These are phyloP conservation scores for Metarhizium humberi DNA, from an alignment of 2,329 filamentous ascomycete species.

Conservation along the genomic window DNA sequence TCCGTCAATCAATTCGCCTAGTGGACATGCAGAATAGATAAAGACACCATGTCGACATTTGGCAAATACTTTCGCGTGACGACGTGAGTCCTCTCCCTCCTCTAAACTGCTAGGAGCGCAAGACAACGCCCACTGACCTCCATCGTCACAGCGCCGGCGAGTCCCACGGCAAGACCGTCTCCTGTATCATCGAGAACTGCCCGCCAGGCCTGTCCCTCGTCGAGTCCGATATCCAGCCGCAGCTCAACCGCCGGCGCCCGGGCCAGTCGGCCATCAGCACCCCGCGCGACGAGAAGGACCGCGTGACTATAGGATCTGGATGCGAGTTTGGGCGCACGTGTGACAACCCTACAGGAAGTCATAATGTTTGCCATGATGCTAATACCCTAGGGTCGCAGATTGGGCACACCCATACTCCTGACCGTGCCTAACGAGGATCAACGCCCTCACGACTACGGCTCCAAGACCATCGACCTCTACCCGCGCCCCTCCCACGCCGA, in stretches of 20 bases:
- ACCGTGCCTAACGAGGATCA: slow-evolving; percentile 89
- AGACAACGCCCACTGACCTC: neutral
- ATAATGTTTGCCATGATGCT: slow-evolving; percentile 12
- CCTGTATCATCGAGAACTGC: slow-evolving; percentile 88
- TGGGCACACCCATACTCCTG: slow-evolving; percentile 86
- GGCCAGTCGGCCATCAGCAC: slow-evolving; percentile 88
- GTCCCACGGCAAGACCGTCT: slow-evolving; percentile 86
- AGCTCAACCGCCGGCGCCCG: slow-evolving; percentile 83
- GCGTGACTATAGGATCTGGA: slow-evolving; percentile 85
- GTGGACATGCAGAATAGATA: slow-evolving; percentile 7
- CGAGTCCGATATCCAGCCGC: slow-evolving; percentile 84
- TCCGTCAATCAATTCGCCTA: slow-evolving; percentile 5
- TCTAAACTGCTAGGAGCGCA: slow-evolving; percentile 3
- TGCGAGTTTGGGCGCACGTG: slow-evolving; percentile 78
- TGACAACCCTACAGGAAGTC: slow-evolving; percentile 3
- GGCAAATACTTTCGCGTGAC: slow-evolving; percentile 74
- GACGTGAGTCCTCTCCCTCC: slow-evolving; percentile 47
- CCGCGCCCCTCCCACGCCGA: slow-evolving; percentile 90
- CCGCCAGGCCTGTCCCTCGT: slow-evolving; percentile 81
- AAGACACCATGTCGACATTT: slow-evolving; percentile 70
- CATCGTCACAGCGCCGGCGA: slow-evolving; percentile 33
- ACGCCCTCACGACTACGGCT: slow-evolving; percentile 82
- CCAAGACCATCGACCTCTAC: slow-evolving; percentile 82
- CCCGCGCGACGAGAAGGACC: slow-evolving; percentile 85
- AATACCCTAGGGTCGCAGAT: slow-evolving; percentile 8